Percentiles rank a stretch among this genome's conserved stretches.
Evolutionary conservation across 83 land plant genomes (phyloP).

Genomic region (Larix sibirica): DNA sequence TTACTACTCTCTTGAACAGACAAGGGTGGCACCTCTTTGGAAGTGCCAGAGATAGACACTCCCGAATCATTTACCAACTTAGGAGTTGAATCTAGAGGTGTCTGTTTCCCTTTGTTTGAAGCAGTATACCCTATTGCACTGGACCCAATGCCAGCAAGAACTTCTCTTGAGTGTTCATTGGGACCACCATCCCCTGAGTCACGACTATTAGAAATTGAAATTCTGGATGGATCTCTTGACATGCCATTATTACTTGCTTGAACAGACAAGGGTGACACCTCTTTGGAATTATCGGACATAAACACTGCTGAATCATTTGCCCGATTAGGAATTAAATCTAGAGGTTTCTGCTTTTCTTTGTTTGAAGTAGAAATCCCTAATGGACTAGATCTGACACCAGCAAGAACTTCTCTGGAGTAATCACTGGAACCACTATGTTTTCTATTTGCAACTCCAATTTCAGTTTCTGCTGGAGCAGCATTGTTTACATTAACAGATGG

Average conservation of each 20-base stretch:
- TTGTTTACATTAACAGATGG: background rate
- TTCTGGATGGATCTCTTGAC: constrained; percentile 4
- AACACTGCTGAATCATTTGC: background rate
- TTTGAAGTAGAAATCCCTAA: background rate
- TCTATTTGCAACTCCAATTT: constrained; percentile 2
- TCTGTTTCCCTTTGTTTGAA: background rate
- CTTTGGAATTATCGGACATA: background rate
- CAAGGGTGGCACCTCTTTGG: background rate
- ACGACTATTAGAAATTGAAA: background rate
- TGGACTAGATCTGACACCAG: background rate
- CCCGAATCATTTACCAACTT: background rate
- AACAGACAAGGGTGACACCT: background rate
- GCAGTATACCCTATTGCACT: background rate
- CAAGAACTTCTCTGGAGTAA: background rate
- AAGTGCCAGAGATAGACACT: background rate
- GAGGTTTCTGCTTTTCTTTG: background rate
- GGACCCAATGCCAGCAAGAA: background rate
- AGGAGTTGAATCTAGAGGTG: background rate
- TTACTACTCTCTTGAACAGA: background rate
- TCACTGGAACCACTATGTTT: background rate
- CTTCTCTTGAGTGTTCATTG: background rate
- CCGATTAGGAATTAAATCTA: background rate
- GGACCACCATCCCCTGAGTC: background rate
- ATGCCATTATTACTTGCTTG: background rate
- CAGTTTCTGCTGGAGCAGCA: background rate